These are phyloP conservation scores for Rhodotorula toruloides DNA, from an alignment of 768 basidiomycete genomes.

Conservation along the genomic window DNA sequence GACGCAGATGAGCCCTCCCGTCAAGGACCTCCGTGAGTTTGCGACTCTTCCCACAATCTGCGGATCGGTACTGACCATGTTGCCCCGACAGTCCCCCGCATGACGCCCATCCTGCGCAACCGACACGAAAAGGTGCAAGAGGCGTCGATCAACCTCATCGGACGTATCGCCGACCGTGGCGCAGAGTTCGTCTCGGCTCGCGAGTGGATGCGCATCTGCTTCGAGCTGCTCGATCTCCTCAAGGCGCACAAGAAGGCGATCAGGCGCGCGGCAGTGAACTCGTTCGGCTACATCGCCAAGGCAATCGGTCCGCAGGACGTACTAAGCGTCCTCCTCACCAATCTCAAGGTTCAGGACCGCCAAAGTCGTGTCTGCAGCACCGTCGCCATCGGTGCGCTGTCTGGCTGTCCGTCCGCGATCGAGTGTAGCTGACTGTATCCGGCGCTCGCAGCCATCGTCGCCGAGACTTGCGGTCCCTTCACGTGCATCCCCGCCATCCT, in stretches of 20 bases:
- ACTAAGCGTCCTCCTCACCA: conserved; percentile 87
- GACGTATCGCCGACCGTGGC: conserved; percentile 98
- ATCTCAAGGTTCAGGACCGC: conserved; percentile 95
- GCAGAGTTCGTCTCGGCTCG: conserved; percentile 97
- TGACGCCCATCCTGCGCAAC: conserved; percentile 99
- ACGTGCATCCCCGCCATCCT: conserved; percentile 98
- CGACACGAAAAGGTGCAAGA: conserved; percentile 99
- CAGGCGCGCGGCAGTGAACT: conserved; percentile 96
- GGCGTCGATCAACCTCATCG: conserved; percentile 98
- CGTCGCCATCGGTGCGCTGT: conserved; percentile 71
- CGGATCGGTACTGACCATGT: conserved; percentile 33
- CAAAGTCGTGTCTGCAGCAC: conserved; percentile 98
- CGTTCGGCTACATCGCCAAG: conserved; percentile 98
- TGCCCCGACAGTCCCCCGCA: conserved; percentile 73
- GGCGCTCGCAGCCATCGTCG: conserved; percentile 59
- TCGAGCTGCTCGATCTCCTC: conserved; percentile 90
- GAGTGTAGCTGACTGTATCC: not conserved
- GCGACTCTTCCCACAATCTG: conserved; percentile 10
- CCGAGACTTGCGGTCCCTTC: conserved; percentile 92
- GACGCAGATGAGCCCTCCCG: conserved; percentile 99
- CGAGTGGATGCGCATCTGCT: conserved; percentile 99
- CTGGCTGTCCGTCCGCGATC: not conserved
- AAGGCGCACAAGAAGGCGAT: conserved; percentile 99
- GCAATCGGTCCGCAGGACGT: conserved; percentile 99
- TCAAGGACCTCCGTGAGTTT: conserved; percentile 91